Conservation (phyloP, 2,329 filamentous ascomycete species). For the Lomentospora prolificans region DNA sequence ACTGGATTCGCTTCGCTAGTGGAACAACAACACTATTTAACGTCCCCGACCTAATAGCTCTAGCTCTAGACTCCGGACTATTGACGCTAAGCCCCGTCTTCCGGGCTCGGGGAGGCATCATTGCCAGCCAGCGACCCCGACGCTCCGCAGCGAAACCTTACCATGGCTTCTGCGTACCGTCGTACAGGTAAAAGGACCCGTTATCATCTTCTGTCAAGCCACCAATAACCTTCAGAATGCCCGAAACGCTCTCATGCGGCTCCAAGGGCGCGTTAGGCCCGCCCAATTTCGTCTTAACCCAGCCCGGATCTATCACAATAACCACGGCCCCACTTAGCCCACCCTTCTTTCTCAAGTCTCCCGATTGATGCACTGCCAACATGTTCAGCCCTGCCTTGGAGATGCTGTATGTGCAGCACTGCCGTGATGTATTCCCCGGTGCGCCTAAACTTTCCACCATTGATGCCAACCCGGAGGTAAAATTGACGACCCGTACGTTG, state of each 20-base stretch:
- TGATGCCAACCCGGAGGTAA: slow-evolving; percentile 29
- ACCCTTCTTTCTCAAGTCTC: slow-evolving; percentile 16
- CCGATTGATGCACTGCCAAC: slow-evolving; percentile 22
- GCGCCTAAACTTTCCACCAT: slow-evolving; percentile 18
- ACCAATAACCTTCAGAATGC: neutral
- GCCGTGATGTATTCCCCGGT: slow-evolving; percentile 14
- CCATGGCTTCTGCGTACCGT: neutral
- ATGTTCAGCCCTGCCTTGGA: slow-evolving; percentile 27
- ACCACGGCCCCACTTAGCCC: slow-evolving; percentile 15
- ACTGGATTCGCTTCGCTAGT: no score
- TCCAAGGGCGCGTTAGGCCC: slow-evolving; percentile 18
- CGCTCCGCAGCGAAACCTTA: no score
- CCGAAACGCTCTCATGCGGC: slow-evolving; percentile 15
- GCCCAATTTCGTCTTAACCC: slow-evolving; percentile 24
- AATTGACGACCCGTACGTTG: slow-evolving; percentile 26
- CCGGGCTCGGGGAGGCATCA: no score
- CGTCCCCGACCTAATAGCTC: no score
- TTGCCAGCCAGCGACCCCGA: no score
- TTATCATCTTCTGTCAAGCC: neutral
- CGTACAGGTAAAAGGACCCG: neutral
- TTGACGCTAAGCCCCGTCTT: no score
- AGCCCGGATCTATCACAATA: slow-evolving; percentile 21
- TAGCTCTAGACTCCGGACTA: no score
- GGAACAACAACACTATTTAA: no score
- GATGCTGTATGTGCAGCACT: slow-evolving; percentile 21